phyloP scores from a whole-genome alignment of 345 rosid species.

The Salix purpurea region DNA sequence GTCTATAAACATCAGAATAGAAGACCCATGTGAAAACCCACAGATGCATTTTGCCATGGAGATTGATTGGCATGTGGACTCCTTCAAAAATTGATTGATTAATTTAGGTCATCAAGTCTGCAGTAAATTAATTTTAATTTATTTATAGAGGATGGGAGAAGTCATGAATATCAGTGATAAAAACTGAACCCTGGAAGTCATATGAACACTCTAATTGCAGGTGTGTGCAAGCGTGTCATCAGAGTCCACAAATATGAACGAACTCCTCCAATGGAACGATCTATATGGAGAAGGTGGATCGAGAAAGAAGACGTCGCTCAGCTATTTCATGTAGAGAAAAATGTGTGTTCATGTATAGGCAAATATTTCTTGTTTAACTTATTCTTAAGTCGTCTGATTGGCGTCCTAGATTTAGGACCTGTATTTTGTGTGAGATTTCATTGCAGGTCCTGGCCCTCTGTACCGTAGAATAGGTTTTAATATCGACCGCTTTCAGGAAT shows the following conservation, averaged over 20 bases:
- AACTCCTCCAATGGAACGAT: constrained; percentile 94
- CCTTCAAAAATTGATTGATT: not conserved
- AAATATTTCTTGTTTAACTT: constrained; percentile 24
- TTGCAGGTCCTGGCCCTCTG: constrained; percentile 27
- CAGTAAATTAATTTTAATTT: not conserved
- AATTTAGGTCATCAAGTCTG: not conserved
- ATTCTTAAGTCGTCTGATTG: constrained; percentile 15
- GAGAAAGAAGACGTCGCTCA: constrained; percentile 75
- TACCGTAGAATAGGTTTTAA: constrained; percentile 31
- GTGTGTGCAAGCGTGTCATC: constrained; percentile 98
- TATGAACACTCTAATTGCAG: constrained; percentile 29
- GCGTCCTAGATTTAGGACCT: constrained; percentile 18
- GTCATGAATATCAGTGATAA: not conserved
- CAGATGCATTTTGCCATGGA: too few species aligned
- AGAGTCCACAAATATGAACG: constrained; percentile 88
- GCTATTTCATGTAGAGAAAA: constrained; percentile 86
- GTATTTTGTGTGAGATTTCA: constrained; percentile 23
- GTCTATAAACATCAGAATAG: too few species aligned
- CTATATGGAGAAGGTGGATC: constrained; percentile 98
- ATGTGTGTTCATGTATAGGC: constrained; percentile 23
- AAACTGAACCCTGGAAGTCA: not conserved
- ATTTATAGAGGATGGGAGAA: not conserved
- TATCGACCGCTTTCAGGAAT: constrained; percentile 7
- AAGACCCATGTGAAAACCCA: too few species aligned
- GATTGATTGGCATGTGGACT: not conserved